phyloP scores from a whole-genome alignment of 2,329 filamentous ascomycete species.

The Apiospora hydei region DNA sequence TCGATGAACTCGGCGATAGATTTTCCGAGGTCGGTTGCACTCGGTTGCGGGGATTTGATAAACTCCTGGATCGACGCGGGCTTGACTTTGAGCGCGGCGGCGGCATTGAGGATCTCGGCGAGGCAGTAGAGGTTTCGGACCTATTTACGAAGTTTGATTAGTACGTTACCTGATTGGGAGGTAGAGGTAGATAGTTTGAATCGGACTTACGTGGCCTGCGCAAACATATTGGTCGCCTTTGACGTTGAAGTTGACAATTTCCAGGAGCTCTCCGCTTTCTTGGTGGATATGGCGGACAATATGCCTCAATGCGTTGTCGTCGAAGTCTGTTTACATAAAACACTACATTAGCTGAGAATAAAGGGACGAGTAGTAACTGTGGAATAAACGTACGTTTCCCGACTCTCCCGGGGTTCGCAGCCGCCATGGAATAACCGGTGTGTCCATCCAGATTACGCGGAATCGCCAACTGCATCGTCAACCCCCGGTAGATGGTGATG shows the following conservation, averaged over 20 bases:
- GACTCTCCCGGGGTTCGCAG: slow-evolving; percentile 58
- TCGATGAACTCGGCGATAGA: not conserved
- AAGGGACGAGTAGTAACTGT: too few species aligned
- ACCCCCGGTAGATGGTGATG: slow-evolving; percentile 97
- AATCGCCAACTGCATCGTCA: slow-evolving; percentile 99
- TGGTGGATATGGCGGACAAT: slow-evolving; percentile 81
- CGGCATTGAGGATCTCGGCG: not conserved
- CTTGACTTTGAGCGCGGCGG: not conserved
- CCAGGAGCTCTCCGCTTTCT: slow-evolving; percentile 91
- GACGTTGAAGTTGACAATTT: slow-evolving; percentile 68
- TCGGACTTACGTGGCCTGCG: not conserved
- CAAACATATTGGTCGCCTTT: not conserved
- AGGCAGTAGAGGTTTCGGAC: not conserved
- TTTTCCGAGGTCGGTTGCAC: not conserved
- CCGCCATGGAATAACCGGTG: slow-evolving; percentile 99
- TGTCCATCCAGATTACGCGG: slow-evolving; percentile 91
- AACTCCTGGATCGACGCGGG: not conserved
- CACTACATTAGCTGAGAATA: not conserved
- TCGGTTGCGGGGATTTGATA: not conserved
- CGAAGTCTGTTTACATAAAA: not conserved
- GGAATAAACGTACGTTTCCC: not conserved
- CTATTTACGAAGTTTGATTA: not conserved
- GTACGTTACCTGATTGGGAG: not conserved
- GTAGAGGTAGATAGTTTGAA: too few species aligned
- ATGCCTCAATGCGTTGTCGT: not conserved